A percentile compares a stretch with the other conserved stretches of the same genome.
phyloP scores from a whole-genome alignment of 108 stramenopile genomes.

The Parietichytrium sp. region DNA sequence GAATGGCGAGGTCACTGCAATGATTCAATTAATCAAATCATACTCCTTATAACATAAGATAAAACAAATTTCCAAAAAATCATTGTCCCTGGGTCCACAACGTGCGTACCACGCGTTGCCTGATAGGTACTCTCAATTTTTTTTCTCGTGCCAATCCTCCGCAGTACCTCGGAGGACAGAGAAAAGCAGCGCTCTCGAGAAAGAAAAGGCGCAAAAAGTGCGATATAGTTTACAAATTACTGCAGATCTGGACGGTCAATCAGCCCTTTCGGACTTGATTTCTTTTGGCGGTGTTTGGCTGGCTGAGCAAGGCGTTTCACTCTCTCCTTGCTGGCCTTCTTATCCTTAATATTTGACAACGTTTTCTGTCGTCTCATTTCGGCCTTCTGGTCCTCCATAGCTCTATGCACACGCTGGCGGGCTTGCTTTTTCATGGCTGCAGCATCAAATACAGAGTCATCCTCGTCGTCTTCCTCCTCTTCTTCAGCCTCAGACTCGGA shows the following conservation, averaged over 20 bases:
- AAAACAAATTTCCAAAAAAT: too few relatives aligned
- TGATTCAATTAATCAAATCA: too few relatives aligned
- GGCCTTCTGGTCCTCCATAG: not conserved
- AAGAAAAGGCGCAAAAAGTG: too few relatives aligned
- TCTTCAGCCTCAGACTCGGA: not conserved
- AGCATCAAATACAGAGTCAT: constrained; percentile 4
- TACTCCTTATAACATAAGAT: too few relatives aligned
- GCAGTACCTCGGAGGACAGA: too few relatives aligned
- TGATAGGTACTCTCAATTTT: too few relatives aligned
- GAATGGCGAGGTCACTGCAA: too few relatives aligned
- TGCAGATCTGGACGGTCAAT: not conserved
- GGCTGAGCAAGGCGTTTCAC: constrained; percentile 12
- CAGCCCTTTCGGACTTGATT: not conserved
- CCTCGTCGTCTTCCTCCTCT: not conserved
- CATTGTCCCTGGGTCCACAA: too few relatives aligned
- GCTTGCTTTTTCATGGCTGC: not conserved
- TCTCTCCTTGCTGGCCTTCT: not conserved
- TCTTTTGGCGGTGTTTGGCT: constrained; percentile 8
- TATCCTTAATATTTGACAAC: not conserved
- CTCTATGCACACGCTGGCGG: not conserved
- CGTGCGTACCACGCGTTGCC: too few relatives aligned
- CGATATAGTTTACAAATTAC: not conserved
- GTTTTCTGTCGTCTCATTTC: not conserved
- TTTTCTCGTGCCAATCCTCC: too few relatives aligned
- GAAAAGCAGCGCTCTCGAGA: too few relatives aligned